Evolutionary conservation across 1,139 yeast species (phyloP).

Genomic region (Meyerozyma carpophila): DNA sequence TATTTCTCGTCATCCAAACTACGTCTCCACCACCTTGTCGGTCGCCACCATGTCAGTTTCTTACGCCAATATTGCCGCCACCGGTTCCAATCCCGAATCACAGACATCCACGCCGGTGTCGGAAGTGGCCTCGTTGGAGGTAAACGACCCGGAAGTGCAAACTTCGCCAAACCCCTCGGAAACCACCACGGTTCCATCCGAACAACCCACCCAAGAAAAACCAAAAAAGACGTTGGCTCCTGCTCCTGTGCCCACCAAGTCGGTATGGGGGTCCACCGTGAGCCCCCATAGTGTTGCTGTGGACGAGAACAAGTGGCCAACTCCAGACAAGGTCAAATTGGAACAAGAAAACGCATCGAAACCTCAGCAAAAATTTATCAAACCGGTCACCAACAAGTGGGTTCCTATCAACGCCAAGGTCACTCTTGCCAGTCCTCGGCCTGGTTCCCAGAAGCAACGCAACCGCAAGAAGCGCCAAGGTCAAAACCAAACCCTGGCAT

Average conservation of each 20-base stretch:
- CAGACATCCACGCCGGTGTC: neutral
- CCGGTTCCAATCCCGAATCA: conserved; percentile 12
- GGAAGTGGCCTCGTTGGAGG: neutral
- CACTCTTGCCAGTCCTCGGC: conserved; percentile 38
- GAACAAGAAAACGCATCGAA: conserved; percentile 20
- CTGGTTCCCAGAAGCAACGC: conserved; percentile 22
- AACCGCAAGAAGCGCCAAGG: conserved; percentile 25
- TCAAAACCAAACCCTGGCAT: conserved; percentile 6
- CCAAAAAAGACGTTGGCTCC: conserved; percentile 53
- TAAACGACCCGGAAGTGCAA: neutral
- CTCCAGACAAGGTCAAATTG: conserved; percentile 37
- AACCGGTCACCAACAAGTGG: conserved; percentile 76
- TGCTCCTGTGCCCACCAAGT: conserved; percentile 69
- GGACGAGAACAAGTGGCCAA: conserved; percentile 56
- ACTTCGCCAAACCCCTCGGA: conserved; percentile 6
- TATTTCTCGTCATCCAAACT: neutral
- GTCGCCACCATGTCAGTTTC: conserved; percentile 15
- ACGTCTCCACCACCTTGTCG: neutral
- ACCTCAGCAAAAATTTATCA: conserved; percentile 43
- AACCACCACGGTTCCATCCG: conserved; percentile 8
- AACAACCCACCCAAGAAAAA: conserved; percentile 11
- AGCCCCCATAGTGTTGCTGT: conserved; percentile 13
- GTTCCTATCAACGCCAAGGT: conserved; percentile 80
- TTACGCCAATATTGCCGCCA: conserved; percentile 41
- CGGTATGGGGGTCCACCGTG: conserved; percentile 57